A percentile compares a stretch with the other conserved stretches of the same genome.
Conservation (phyloP, 768 basidiomycete species). For the Hypsizygus marmoreus region DNA sequence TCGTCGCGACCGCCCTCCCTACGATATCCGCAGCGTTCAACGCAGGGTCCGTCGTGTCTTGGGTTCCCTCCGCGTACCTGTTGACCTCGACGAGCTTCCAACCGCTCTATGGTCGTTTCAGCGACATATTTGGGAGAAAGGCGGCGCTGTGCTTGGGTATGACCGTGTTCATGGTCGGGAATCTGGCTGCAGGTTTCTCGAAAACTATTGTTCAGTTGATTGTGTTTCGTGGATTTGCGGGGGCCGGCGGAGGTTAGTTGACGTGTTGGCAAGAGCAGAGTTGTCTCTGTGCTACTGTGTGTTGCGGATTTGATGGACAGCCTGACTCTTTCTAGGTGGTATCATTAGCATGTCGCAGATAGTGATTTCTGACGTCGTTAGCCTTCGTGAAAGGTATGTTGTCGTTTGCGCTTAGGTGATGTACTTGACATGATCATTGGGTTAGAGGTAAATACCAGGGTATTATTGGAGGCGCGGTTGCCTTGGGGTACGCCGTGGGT, state of each 20-base stretch:
- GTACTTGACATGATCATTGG: neutral
- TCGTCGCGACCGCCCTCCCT: constrained; percentile 74
- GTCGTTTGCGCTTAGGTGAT: neutral
- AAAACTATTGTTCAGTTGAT: constrained; percentile 68
- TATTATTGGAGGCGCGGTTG: constrained; percentile 59
- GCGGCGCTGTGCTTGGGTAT: constrained; percentile 56
- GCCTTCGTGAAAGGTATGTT: constrained; percentile 60
- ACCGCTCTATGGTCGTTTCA: constrained; percentile 61
- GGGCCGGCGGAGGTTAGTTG: constrained; percentile 59
- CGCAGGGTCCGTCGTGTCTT: constrained; percentile 62
- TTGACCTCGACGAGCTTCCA: constrained; percentile 68
- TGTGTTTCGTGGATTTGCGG: constrained; percentile 66
- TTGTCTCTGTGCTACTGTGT: neutral
- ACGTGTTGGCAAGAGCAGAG: neutral
- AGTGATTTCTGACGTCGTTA: constrained; percentile 72
- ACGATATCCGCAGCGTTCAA: constrained; percentile 68
- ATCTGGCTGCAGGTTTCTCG: constrained; percentile 66
- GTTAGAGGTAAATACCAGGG: constrained; percentile 76
- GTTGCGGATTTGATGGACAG: neutral
- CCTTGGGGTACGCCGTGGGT: constrained; percentile 65
- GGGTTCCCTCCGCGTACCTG: constrained; percentile 76
- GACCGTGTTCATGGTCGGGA: constrained; percentile 66
- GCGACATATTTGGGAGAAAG: constrained; percentile 71
- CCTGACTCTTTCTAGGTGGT: constrained; percentile 42
- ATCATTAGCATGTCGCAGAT: constrained; percentile 73